Conservation (phyloP, 345 rosid species). For the Hypericum perforatum region DNA sequence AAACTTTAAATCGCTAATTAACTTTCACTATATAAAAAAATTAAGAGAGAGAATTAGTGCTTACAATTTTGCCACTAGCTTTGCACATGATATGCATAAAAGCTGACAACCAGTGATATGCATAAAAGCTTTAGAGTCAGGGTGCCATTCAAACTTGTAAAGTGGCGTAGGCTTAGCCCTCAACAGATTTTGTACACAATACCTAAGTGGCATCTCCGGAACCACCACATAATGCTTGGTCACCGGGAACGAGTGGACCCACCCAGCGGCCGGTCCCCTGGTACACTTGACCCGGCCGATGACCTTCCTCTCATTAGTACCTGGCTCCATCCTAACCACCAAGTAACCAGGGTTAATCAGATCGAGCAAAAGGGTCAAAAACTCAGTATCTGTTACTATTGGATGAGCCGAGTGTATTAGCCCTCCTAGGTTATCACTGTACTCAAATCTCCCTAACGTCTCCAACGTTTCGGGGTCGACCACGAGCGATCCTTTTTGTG, state of each 20-base stretch:
- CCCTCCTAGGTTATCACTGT: conserved; percentile 59
- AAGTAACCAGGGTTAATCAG: conserved; percentile 62
- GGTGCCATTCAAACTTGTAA: conserved; percentile 92
- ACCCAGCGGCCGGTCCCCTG: conserved; percentile 79
- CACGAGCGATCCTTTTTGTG: conserved; percentile 76
- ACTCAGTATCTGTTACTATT: conserved; percentile 63
- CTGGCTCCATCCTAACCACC: conserved; percentile 73
- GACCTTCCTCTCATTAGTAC: conserved; percentile 70
- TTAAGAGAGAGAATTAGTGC: conserved; percentile 9
- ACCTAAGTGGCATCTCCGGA: conserved; percentile 91
- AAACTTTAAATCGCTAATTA: background rate
- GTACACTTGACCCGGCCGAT: conserved; percentile 71
- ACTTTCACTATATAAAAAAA: background rate
- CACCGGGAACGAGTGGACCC: conserved; percentile 96
- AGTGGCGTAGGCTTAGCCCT: conserved; percentile 89
- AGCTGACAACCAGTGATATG: conserved; percentile 71
- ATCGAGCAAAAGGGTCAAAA: conserved; percentile 76
- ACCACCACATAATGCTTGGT: conserved; percentile 70
- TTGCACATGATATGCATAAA: conserved; percentile 77
- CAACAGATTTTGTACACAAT: conserved; percentile 63
- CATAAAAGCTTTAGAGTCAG: conserved; percentile 53
- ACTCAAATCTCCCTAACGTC: conserved; percentile 62
- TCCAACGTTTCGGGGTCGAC: conserved; percentile 59
- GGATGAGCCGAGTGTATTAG: conserved; percentile 91
- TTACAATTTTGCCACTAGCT: conserved; percentile 76